A percentile compares a stretch with the other conserved stretches of the same genome.
phyloP scores from a whole-genome alignment of 805 yeast species.

The Pichia pseudocactophila region DNA sequence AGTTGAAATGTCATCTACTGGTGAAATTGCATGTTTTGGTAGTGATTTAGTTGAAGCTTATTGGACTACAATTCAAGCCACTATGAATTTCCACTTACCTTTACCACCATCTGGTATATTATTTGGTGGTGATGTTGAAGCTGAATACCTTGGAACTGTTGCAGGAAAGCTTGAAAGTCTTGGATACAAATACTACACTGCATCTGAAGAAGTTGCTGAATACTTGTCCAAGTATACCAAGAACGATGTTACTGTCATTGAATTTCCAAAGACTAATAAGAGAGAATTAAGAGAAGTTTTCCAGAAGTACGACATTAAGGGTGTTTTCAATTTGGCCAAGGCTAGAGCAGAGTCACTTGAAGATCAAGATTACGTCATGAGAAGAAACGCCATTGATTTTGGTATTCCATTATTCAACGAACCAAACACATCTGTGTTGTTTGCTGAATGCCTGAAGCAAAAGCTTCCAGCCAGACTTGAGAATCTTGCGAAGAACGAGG shows the following conservation, averaged over 20 bases:
- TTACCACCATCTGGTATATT: slow-evolving; percentile 81
- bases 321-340: slow-evolving; percentile 87
- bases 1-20: slow-evolving; percentile 98
- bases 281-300: slow-evolving; percentile 88
- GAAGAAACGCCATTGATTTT: slow-evolving; percentile 98
- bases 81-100: slow-evolving; percentile 95
- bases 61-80: slow-evolving; percentile 95
- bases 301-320: slow-evolving; percentile 73
- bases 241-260: slow-evolving; percentile 53
- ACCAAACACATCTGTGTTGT: slow-evolving; percentile 83
- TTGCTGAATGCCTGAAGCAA: slow-evolving; percentile 71
- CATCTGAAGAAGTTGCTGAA: slow-evolving; percentile 60
- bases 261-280: slow-evolving; percentile 89
- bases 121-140: slow-evolving; percentile 87
- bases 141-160: slow-evolving; percentile 62
- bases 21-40: slow-evolving; percentile 98
- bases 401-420: slow-evolving; percentile 95
- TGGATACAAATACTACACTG: slow-evolving; percentile 76
- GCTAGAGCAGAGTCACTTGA: slow-evolving; percentile 77
- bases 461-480: slow-evolving; percentile 55
- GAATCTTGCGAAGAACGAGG: slow-evolving; percentile 32
- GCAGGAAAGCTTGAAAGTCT: slow-evolving; percentile 60
- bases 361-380: slow-evolving; percentile 94
- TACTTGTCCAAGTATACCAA: slow-evolving; percentile 51
- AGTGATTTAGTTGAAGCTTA: slow-evolving; percentile 78